phyloP scores from a whole-genome alignment of 805 yeast genomes.

The Pichia ethanolica region DNA sequence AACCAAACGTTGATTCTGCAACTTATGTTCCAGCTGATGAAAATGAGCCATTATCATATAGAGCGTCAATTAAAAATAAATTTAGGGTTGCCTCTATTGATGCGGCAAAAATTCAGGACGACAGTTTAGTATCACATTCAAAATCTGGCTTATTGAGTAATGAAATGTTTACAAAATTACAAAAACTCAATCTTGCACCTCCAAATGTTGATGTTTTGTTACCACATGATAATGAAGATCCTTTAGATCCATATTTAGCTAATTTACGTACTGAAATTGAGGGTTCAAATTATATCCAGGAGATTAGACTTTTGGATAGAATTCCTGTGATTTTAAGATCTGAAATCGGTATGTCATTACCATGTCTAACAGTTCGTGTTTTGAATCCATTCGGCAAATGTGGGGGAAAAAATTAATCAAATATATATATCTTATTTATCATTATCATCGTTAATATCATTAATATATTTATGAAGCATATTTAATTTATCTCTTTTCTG shows the following conservation, averaged over 20 bases:
- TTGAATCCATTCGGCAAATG: constrained; percentile 64
- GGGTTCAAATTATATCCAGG: constrained; percentile 64
- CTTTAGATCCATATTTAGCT: constrained; percentile 51
- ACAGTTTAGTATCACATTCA: constrained; percentile 23
- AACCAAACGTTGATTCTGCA: constrained; percentile 84
- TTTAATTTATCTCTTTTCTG: background rate
- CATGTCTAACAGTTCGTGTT: constrained; percentile 87
- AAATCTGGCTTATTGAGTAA: constrained; percentile 29
- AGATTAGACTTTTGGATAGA: constrained; percentile 64
- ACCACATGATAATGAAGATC: constrained; percentile 21
- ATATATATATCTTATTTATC: no score
- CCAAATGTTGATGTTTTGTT: constrained; percentile 11
- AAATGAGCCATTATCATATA: constrained; percentile 63
- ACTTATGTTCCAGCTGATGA: constrained; percentile 90
- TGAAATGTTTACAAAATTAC: constrained; percentile 41
- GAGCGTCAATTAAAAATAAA: constrained; percentile 72
- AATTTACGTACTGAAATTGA: constrained; percentile 54
- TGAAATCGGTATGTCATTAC: constrained; percentile 91
- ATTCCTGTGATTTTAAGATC: constrained; percentile 85
- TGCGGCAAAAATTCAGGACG: constrained; percentile 55
- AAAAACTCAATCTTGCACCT: constrained; percentile 36
- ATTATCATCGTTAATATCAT: no score
- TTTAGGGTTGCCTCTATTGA: constrained; percentile 63
- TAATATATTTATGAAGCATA: no score
- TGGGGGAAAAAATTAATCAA: background rate